A percentile compares a stretch with the other conserved stretches of the same genome.
Evolutionary conservation across 192 early-diverging fungal species (phyloP).

Genomic region (Backusella parvicylindrica): DNA sequence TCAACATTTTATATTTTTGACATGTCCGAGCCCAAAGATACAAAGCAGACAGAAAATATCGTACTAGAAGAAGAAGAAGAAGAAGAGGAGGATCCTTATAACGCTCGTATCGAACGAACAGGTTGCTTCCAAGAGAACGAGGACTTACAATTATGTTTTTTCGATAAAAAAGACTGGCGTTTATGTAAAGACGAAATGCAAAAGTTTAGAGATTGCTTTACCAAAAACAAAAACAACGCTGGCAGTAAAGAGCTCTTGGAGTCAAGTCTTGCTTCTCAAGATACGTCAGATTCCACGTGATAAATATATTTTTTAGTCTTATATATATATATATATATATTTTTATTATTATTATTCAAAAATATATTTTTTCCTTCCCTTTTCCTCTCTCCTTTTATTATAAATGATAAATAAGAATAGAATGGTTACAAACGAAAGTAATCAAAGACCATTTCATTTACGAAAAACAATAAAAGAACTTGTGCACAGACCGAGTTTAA

Average conservation of each 20-base stretch:
- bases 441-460: background rate
- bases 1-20: too few relatives aligned
- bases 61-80: slow-evolving; percentile 22
- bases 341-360: background rate
- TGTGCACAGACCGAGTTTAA: background rate
- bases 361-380: background rate
- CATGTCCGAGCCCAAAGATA: background rate
- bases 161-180: slow-evolving; percentile 86
- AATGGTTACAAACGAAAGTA: background rate
- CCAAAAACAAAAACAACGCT: slow-evolving; percentile 34
- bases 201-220: slow-evolving; percentile 79
- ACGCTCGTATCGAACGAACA: slow-evolving; percentile 67
- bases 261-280: too few relatives aligned
- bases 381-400: too few relatives aligned
- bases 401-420: background rate
- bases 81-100: slow-evolving; percentile 80
- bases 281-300: background rate
- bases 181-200: slow-evolving; percentile 72
- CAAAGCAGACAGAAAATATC: background rate
- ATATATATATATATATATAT: background rate
- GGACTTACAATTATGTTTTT: slow-evolving; percentile 76
- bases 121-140: slow-evolving; percentile 86
- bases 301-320: background rate
- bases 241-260: slow-evolving; percentile 23
- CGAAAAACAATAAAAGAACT: background rate